A percentile compares a stretch with the other conserved stretches of the same genome.
These are phyloP conservation scores for Termitomyces heimii DNA, from an alignment of 768 basidiomycete genomes.

Conservation along the genomic window DNA sequence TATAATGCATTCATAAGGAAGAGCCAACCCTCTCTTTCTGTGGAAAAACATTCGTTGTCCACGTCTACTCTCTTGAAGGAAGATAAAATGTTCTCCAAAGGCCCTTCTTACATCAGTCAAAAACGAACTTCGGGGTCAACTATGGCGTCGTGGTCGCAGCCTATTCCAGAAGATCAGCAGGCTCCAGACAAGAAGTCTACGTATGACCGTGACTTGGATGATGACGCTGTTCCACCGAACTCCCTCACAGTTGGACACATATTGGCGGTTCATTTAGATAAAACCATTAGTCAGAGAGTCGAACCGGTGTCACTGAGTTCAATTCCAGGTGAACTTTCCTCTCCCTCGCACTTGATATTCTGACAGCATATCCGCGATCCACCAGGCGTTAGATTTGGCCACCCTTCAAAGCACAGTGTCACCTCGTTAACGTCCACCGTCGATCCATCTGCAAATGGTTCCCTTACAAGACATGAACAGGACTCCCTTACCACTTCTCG, in stretches of 20 bases:
- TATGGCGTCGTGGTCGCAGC: conserved; percentile 29
- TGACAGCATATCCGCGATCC: conserved; percentile 22
- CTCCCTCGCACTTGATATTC: conserved; percentile 1
- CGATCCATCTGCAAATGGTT: conserved; percentile 13
- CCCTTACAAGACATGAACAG: neutral
- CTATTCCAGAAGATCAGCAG: conserved; percentile 20
- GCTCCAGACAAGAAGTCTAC: conserved; percentile 1
- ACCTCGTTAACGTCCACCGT: conserved; percentile 23
- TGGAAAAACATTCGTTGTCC: neutral
- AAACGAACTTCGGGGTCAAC: conserved; percentile 19
- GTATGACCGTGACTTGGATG: neutral
- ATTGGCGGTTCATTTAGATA: conserved; percentile 32
- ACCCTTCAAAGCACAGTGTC: conserved; percentile 16
- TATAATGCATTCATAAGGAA: conserved; percentile 21
- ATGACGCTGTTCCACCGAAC: conserved; percentile 24
- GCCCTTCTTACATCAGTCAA: conserved; percentile 30
- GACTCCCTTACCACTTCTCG: conserved; percentile 11
- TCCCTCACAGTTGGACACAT: conserved; percentile 49
- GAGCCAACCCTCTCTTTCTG: neutral
- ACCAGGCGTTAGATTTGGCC: conserved; percentile 25
- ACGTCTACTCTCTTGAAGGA: neutral
- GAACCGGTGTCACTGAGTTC: conserved; percentile 14
- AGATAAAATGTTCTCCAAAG: conserved; percentile 8
- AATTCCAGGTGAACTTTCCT: conserved; percentile 9
- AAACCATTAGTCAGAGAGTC: conserved; percentile 19